Evolutionary conservation across 176 grass and related monocot genomes (phyloP).

Genomic region (Bolboschoenus planiculmis): DNA sequence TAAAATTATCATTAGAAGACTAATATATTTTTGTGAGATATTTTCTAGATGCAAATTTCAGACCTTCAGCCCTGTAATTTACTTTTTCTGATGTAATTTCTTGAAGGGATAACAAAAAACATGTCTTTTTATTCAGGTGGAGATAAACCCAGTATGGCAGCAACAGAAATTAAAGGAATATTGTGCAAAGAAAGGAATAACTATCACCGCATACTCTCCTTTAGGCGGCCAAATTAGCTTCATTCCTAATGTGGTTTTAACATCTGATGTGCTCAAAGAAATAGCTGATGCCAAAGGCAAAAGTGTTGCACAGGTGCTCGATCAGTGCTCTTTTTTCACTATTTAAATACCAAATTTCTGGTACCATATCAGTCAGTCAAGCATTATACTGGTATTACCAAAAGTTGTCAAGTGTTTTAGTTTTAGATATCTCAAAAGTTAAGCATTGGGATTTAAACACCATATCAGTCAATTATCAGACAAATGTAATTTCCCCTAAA

Average conservation of each 20-base stretch:
- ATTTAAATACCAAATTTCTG: background rate
- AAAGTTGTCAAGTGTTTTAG: too few species aligned
- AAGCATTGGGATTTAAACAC: too few species aligned
- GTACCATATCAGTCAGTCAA: background rate
- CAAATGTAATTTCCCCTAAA: background rate
- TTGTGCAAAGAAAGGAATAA: slow-evolving; percentile 37
- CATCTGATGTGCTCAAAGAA: slow-evolving; percentile 11
- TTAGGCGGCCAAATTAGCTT: slow-evolving; percentile 25
- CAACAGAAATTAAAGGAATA: slow-evolving; percentile 43
- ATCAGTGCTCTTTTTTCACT: background rate
- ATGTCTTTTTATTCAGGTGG: slow-evolving; percentile 25
- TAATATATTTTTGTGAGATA: too few species aligned
- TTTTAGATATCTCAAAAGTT: too few species aligned
- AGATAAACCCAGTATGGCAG: slow-evolving; percentile 61
- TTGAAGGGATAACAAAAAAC: too few species aligned
- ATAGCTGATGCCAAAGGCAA: slow-evolving; percentile 43
- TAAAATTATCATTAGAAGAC: too few species aligned
- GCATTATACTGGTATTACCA: background rate
- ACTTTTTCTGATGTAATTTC: too few species aligned
- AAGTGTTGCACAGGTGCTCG: slow-evolving; percentile 35
- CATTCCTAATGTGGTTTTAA: background rate
- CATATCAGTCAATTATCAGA: background rate
- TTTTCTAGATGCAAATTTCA: too few species aligned
- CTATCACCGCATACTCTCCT: slow-evolving; percentile 42
- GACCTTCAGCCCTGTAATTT: too few species aligned